Evolutionary conservation across 257 asterid genomes (phyloP), one percentile per base, ranked within the genome.

Genomic region (Capsicum baccatum): DNA sequence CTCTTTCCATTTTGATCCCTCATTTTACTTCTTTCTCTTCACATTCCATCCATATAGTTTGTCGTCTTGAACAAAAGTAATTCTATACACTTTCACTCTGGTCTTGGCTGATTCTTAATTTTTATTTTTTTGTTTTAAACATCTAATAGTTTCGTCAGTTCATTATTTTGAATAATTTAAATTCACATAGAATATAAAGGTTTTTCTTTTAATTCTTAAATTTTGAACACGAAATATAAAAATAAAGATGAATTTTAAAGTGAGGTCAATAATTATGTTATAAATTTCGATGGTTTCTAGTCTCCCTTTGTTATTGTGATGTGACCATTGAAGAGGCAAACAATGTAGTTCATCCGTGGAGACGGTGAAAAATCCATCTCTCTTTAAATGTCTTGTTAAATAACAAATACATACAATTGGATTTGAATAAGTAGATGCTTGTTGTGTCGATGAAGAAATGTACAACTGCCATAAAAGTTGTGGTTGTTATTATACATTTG

Each of bases 1-100:
- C 76, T 44, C 70, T 57, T 66, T 19, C 48, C 5, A 76, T 64
- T 71, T 86, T 82, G 39, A 67, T 52, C 81, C 62, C 47, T 52
- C 39, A 19, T 21, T 50, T 50, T 21, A 0, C 81, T 19, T 76
- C 63, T 21, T 52, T 37, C 8, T 1, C 26, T 52, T 7, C 63
- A 52, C 47, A 21, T 74, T 21, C 3, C 21, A 52, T 21, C 14
- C 9, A 13, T 11, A 21, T 52, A 50, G 1, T 37, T 64, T 0
- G 4, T 26, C 13, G 2, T 39, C 44, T 39, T 4, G 5, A 5
- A 39, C 44, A 39, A 39, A 39, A 39, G 5, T 39, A 39, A 39
- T 39, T 39, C 44, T 39, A 39, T 39, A 39, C 44, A 3, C 48
- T 44, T 44, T 6, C 48, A 44, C 8, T 44, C 0, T 8, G 8